Conservation (phyloP, 1,284 basidiomycete species). For the Kalmanozyma brasiliensis region DNA sequence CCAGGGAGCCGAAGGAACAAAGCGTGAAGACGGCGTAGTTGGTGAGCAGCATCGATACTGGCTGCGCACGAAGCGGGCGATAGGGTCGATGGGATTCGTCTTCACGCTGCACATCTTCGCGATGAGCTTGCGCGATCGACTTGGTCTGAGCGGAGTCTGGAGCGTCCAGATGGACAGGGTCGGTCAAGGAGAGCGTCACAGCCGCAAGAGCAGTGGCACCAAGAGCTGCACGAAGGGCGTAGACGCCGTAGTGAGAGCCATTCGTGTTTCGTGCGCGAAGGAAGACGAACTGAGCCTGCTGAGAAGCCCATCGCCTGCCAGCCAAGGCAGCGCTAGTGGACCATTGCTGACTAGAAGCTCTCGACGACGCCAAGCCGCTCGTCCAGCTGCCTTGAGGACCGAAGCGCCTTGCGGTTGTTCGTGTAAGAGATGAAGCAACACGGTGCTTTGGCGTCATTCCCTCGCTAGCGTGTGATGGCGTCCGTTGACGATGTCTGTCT, state of each 20-base stretch:
- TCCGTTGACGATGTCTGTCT: background rate
- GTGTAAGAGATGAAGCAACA: conserved; percentile 21
- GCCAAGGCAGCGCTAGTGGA: background rate
- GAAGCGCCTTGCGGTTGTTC: conserved; percentile 12
- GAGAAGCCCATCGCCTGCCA: conserved; percentile 15
- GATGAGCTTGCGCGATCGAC: conserved; percentile 31
- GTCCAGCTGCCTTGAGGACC: conserved; percentile 8
- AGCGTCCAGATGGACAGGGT: conserved; percentile 38
- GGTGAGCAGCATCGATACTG: conserved; percentile 71
- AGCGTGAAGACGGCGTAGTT: conserved; percentile 83
- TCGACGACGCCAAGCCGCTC: conserved; percentile 16
- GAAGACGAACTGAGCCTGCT: background rate
- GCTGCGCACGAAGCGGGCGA: conserved; percentile 36
- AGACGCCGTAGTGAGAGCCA: conserved; percentile 7
- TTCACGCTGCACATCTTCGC: conserved; percentile 30
- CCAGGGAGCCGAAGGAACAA: conserved; percentile 79
- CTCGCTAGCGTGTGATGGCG: background rate
- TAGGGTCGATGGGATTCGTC: conserved; percentile 36
- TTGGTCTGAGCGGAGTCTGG: conserved; percentile 11
- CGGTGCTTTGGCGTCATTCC: conserved; percentile 24
- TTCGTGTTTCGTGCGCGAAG: background rate
- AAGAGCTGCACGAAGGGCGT: conserved; percentile 17
- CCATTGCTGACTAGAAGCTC: background rate
- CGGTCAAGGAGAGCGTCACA: conserved; percentile 12
- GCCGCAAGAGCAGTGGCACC: conserved; percentile 31